Conservation (phyloP, 345 rosid species). For the rapeseed (Brassica napus) region Da-Ae NC_063441.1:2055001-2055500, state of each 20-base stretch:
- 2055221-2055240: constrained; percentile 30
- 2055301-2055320: constrained; percentile 29
- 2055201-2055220: constrained; percentile 16
- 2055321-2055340: constrained; percentile 38
- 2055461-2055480: constrained; percentile 42
- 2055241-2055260: constrained; percentile 30
- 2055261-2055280: constrained; percentile 34
- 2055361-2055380: constrained; percentile 31
- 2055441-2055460: constrained; percentile 5
- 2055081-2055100: background rate
- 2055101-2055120: background rate
- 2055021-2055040: background rate
- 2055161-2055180: background rate
- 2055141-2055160: background rate
- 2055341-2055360: constrained; percentile 35
- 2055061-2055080: background rate
- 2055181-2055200: constrained; percentile 6
- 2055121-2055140: background rate
- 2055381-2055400: constrained; percentile 2
- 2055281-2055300: constrained; percentile 13
- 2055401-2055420: constrained; percentile 13
- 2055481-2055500: constrained; percentile 23
- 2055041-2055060: background rate
- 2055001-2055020: too few relatives aligned
- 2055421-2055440: background rate